Base-by-base conservation (phyloP, 2,329 filamentous ascomycete genomes). In the Botrytis pseudocinerea region DNA sequence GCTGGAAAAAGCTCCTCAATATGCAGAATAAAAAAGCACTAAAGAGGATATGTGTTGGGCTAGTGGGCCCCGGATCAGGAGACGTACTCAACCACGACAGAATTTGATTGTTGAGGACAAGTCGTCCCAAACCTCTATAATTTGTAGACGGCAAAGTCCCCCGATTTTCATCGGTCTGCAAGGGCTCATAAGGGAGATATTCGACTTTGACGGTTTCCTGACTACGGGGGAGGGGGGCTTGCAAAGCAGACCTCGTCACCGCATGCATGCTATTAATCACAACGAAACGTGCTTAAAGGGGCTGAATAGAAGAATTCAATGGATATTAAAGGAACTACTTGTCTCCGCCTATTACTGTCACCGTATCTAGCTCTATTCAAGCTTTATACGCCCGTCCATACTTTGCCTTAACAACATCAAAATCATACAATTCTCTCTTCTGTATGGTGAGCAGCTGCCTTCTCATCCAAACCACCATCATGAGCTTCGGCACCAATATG, bases 391-490 rank as follows among this genome's bases (percentile, higher is more conserved):
- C 14, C 40, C 54, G n/a, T 25, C 40, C 22, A 10, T 22, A 32
- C 4, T 22, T 61, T 28, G n/a, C 20, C 40, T 20, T 20, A 18
- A 44, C 6, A 35, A 35, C 28, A 20, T 25, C n/a, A 32, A 6
- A 46, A 61, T 70, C 59, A 64, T 32, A 72, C 63, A 14, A 70
- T 62, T n/a, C 28, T 54, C 72, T 71, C 60, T 38, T 62, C 69
- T 71, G 38, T 54, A 57, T 71, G 60, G n/a, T 25, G 42, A 44
- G 51, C n/a, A n/a, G n/a, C 42, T 64, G 16, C n/a, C 69, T 71
- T 73, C 51, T 64, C 62, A 32, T 60, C 69, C 20, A 70, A n/a
- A 20, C 12, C 69, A n/a, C 25, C 69, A 20, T 71, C 32, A 65
- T 57, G 61, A 60, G 22, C 61, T 16, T 69, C 70, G 35, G 32